phyloP scores from a whole-genome alignment of 805 yeast species.

The Jamesozyma piceae region DNA sequence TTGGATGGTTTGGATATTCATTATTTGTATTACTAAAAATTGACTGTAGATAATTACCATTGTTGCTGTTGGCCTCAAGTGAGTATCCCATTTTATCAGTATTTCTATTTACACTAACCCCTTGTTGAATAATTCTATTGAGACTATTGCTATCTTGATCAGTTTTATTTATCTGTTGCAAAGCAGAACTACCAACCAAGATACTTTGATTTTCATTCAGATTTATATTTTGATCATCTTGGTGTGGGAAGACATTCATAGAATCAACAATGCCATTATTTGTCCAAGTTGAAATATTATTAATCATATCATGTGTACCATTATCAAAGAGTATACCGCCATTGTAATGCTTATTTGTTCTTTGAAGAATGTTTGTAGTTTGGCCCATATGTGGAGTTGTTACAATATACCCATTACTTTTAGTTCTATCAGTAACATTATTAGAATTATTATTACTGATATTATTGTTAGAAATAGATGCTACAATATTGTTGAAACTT shows the following conservation, averaged over 20 bases:
- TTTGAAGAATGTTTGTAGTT: neutral
- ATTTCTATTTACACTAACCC: neutral
- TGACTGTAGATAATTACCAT: neutral
- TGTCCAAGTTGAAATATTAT: constrained; percentile 53
- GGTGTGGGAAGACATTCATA: constrained; percentile 5
- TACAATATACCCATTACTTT: neutral
- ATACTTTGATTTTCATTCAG: neutral
- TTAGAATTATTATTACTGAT: neutral
- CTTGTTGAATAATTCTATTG: neutral
- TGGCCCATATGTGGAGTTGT: neutral
- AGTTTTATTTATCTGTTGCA: neutral
- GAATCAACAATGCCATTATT: constrained; percentile 20
- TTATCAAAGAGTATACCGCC: constrained; percentile 21
- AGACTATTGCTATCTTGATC: neutral
- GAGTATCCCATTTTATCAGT: neutral
- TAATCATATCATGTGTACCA: constrained; percentile 51
- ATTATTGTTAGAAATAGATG: neutral
- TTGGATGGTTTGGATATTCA: no score
- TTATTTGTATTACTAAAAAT: neutral
- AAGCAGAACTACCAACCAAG: neutral
- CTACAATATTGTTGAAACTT: neutral
- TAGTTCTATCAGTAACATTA: neutral
- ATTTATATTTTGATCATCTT: neutral
- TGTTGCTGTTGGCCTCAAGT: neutral
- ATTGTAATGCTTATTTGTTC: neutral